These are phyloP conservation scores for Candida insectorum DNA, from an alignment of 805 yeast genomes.

Conservation along the genomic window DNA sequence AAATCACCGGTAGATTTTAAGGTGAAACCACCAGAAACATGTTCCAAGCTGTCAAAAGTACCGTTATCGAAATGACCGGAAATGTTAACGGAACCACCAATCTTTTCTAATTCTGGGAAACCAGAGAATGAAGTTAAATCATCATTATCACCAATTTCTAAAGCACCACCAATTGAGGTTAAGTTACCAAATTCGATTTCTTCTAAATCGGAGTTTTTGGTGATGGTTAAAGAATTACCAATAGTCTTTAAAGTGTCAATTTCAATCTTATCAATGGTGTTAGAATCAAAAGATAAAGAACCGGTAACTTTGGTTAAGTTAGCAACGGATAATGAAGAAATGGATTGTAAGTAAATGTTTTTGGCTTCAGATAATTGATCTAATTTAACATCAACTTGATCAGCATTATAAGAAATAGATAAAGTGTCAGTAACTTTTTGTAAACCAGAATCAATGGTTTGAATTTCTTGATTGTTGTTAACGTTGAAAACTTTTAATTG, in stretches of 20 bases:
- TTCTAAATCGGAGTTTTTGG: constrained; percentile 70
- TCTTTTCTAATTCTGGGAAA: constrained; percentile 67
- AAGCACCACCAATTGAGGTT: constrained; percentile 86
- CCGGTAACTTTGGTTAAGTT: constrained; percentile 72
- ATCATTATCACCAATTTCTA: constrained; percentile 83
- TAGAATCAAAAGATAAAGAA: constrained; percentile 76
- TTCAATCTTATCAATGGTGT: constrained; percentile 56
- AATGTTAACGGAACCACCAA: constrained; percentile 86
- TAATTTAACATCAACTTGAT: constrained; percentile 64
- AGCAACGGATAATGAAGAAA: constrained; percentile 67
- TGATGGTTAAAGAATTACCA: constrained; percentile 79
- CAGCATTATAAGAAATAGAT: constrained; percentile 83
- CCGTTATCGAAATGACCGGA: constrained; percentile 80
- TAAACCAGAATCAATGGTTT: constrained; percentile 67
- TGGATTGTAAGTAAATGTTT: constrained; percentile 81
- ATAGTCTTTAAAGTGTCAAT: constrained; percentile 54
- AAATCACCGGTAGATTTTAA: constrained; percentile 75
- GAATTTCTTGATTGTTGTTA: constrained; percentile 86
- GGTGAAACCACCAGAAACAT: constrained; percentile 90
- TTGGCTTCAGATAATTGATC: constrained; percentile 78
- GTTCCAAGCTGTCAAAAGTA: constrained; percentile 64
- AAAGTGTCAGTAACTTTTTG: constrained; percentile 70
- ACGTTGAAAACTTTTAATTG: constrained; percentile 58
- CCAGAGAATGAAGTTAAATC: constrained; percentile 62
- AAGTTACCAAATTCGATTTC: constrained; percentile 67